These are phyloP conservation scores for Phaseolus coccineus DNA, from an alignment of 331 rosid species.

Conservation along the genomic window DNA sequence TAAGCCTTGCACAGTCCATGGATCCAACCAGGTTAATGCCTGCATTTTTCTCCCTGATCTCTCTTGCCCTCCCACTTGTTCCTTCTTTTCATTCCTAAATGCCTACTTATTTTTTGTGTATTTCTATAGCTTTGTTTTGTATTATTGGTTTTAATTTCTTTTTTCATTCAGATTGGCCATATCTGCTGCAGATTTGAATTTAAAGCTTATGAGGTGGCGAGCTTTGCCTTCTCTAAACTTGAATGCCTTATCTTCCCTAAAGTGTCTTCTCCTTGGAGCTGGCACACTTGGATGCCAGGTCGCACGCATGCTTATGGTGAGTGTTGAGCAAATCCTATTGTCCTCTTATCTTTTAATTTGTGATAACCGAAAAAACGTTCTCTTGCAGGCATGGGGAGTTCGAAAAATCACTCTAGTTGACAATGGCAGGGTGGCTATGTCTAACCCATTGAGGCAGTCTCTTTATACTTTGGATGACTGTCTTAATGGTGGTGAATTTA, in stretches of 20 bases:
- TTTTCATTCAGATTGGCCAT: constrained; percentile 88
- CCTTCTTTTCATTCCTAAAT: neutral
- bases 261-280: constrained; percentile 98
- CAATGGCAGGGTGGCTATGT: constrained; percentile 92
- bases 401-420: constrained; percentile 84
- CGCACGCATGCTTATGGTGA: constrained; percentile 98
- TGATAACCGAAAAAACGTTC: constrained; percentile 33
- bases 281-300: constrained; percentile 99
- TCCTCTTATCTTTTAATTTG: constrained; percentile 19
- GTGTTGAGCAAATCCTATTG: constrained; percentile 42
- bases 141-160: constrained; percentile 16
- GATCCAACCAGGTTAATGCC: constrained; percentile 83
- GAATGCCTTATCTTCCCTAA: constrained; percentile 71
- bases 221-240: constrained; percentile 90
- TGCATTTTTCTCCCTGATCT: constrained; percentile 16
- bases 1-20: constrained; percentile 93
- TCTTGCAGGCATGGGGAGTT: constrained; percentile 71
- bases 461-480: constrained; percentile 90
- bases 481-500: constrained; percentile 82
- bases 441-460: constrained; percentile 94
- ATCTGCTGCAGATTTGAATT: constrained; percentile 98
- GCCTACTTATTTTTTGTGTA: neutral
- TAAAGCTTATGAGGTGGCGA: constrained; percentile 99
- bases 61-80: neutral
- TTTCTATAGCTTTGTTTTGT: constrained; percentile 39